Percentiles rank a stretch among this genome's conserved stretches.
These are phyloP conservation scores for Epichloe baconii DNA, from an alignment of 2,329 filamentous ascomycete species.

Conservation along the genomic window DNA sequence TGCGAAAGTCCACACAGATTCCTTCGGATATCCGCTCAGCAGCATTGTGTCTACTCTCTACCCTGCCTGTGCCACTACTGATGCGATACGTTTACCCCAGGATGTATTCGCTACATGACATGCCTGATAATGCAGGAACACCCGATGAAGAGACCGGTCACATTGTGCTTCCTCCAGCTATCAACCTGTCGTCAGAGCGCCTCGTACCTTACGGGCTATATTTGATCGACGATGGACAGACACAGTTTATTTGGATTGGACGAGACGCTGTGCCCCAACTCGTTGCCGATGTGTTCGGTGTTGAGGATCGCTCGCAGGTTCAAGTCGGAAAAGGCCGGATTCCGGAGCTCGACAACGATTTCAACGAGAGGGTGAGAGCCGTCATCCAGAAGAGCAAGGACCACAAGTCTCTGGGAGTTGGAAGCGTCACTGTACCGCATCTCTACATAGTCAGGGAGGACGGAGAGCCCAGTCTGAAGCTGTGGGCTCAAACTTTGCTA, in stretches of 20 bases:
- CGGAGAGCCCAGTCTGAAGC: constrained; percentile 83
- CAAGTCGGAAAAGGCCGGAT: constrained; percentile 84
- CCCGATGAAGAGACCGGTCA: constrained; percentile 78
- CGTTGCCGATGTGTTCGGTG: constrained; percentile 78
- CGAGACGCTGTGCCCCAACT: constrained; percentile 86
- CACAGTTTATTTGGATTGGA: constrained; percentile 94
- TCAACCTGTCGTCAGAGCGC: constrained; percentile 80
- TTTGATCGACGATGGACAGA: constrained; percentile 92
- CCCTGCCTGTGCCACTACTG: constrained; percentile 74
- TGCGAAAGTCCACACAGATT: constrained; percentile 86
- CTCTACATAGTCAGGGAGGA: constrained; percentile 91
- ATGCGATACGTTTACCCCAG: constrained; percentile 87
- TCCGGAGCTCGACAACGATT: constrained; percentile 85
- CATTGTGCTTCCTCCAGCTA: constrained; percentile 70
- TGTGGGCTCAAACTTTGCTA: constrained; percentile 93
- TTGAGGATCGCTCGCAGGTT: constrained; percentile 68
- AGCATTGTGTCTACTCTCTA: constrained; percentile 86
- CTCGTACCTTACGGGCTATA: constrained; percentile 86
- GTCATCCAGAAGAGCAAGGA: constrained; percentile 89
- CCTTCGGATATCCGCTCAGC: constrained; percentile 88
- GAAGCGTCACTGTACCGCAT: constrained; percentile 84
- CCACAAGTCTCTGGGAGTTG: constrained; percentile 73
- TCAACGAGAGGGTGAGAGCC: constrained; percentile 84
- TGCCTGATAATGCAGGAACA: constrained; percentile 85
- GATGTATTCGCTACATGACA: constrained; percentile 82